Percentiles rank a stretch among this genome's conserved stretches.
Conservation (phyloP, 2,329 filamentous ascomycete genomes). For the Thielaviopsis euricoi region DNA sequence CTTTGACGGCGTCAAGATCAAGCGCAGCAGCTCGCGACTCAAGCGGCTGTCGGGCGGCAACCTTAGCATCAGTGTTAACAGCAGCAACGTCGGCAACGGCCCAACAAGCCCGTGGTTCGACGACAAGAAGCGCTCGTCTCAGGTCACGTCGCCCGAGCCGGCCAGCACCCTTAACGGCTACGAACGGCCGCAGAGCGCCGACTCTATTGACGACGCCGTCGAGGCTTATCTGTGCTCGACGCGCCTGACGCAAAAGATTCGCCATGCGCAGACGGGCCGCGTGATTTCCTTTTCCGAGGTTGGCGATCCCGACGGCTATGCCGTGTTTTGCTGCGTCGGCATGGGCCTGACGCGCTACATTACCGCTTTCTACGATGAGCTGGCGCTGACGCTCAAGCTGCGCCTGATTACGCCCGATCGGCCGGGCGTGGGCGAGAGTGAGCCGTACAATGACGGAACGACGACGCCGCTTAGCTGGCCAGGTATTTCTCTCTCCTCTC, state of each 20-base stretch:
- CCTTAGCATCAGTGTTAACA: background rate
- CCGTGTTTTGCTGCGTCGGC: conserved; percentile 90
- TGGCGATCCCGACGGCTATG: conserved; percentile 77
- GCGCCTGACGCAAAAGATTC: conserved; percentile 73
- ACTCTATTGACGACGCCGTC: conserved; percentile 80
- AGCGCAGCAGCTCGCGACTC: conserved; percentile 40
- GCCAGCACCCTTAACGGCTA: conserved; percentile 33
- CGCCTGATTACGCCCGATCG: conserved; percentile 87
- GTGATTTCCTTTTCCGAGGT: conserved; percentile 94
- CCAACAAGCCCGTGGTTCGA: conserved; percentile 27
- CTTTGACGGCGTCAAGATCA: conserved; percentile 27
- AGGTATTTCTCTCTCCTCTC: conserved; percentile 35
- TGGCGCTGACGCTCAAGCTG: conserved; percentile 74
- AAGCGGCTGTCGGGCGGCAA: conserved; percentile 35
- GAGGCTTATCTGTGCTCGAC: conserved; percentile 70
- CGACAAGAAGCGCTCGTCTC: conserved; percentile 17
- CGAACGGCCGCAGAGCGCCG: conserved; percentile 60
- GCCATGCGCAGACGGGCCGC: conserved; percentile 70
- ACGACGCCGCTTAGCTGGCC: conserved; percentile 88
- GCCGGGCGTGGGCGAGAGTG: conserved; percentile 85
- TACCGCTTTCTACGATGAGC: conserved; percentile 91
- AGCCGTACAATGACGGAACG: conserved; percentile 64
- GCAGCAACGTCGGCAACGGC: too few relatives aligned
- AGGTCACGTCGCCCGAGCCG: conserved; percentile 16
- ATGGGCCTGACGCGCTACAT: conserved; percentile 96